A percentile compares a stretch with the other conserved stretches of the same genome.
These are phyloP conservation scores for Suhomyces canberraensis DNA, from an alignment of 805 yeast species.

Conservation along the genomic window DNA sequence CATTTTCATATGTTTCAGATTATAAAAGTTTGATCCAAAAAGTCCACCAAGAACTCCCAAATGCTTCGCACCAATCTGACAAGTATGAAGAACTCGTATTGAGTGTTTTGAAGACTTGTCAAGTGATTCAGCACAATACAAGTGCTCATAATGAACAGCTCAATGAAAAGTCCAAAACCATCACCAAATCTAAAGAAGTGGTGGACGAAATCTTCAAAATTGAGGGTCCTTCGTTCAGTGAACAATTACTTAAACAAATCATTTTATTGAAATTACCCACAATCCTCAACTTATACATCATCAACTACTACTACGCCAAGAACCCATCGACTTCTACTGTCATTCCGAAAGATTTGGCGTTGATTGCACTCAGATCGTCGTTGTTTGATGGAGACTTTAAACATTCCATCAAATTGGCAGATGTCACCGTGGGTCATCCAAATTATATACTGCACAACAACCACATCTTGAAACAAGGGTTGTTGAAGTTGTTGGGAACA, in stretches of 20 bases:
- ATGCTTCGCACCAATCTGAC: not conserved
- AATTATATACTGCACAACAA: conserved; percentile 41
- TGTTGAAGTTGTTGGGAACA: conserved; percentile 27
- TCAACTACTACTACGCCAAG: conserved; percentile 16
- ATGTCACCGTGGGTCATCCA: conserved; percentile 56
- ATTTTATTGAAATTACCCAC: conserved; percentile 35
- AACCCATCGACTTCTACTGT: conserved; percentile 9
- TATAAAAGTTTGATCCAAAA: conserved; percentile 3
- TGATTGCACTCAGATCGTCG: conserved; percentile 63
- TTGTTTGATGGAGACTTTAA: conserved; percentile 56
- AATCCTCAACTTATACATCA: conserved; percentile 21
- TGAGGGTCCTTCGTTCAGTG: conserved; percentile 19
- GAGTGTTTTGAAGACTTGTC: conserved; percentile 4
- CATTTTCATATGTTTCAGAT: conserved; percentile 4
- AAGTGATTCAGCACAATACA: conserved; percentile 1
- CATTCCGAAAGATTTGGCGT: conserved; percentile 41
- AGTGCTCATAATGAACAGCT: conserved; percentile 19
- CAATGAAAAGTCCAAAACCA: conserved; percentile 10
- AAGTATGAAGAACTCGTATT: conserved; percentile 1
- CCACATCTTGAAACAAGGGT: conserved; percentile 29
- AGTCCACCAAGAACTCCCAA: conserved; percentile 1
- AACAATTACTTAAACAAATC: conserved; percentile 23
- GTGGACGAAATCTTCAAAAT: conserved; percentile 20
- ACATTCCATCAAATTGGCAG: conserved; percentile 55
- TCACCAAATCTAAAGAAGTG: conserved; percentile 5